Percentiles rank a stretch among this genome's conserved stretches.
phyloP scores from a whole-genome alignment of 352 stramenopile genomes.

The Phytophthora fragariae region DNA sequence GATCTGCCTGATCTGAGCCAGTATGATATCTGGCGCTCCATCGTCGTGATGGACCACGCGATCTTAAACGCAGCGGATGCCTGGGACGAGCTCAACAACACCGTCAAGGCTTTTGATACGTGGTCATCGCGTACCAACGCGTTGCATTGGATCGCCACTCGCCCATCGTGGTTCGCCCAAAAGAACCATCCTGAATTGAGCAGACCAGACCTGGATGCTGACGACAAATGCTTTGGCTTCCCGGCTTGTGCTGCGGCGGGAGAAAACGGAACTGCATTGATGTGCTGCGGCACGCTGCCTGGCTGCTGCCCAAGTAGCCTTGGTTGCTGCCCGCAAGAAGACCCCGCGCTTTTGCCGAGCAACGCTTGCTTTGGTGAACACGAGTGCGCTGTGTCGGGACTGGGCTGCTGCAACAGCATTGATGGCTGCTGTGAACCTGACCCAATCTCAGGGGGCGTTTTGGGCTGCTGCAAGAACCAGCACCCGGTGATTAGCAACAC shows the following conservation, averaged over 20 bases:
- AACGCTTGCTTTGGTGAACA: slow-evolving; percentile 75
- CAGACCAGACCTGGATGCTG: slow-evolving; percentile 37
- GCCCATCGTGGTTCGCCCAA: slow-evolving; percentile 71
- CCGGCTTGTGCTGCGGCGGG: slow-evolving; percentile 59
- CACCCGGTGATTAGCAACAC: slow-evolving; percentile 39
- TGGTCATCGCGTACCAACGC: slow-evolving; percentile 82
- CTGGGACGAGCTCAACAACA: slow-evolving; percentile 70
- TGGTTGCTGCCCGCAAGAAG: slow-evolving; percentile 67
- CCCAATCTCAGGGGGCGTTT: slow-evolving; percentile 49
- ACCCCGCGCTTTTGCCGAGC: slow-evolving; percentile 45
- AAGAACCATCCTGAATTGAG: slow-evolving; percentile 45
- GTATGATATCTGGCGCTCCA: slow-evolving; percentile 78
- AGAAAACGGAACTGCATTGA: slow-evolving; percentile 65
- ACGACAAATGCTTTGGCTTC: slow-evolving; percentile 77
- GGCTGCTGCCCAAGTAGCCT: slow-evolving; percentile 76
- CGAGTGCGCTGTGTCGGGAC: slow-evolving; percentile 59
- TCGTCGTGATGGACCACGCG: slow-evolving; percentile 76
- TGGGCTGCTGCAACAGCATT: slow-evolving; percentile 76
- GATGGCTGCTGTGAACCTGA: slow-evolving; percentile 75
- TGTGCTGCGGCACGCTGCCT: slow-evolving; percentile 71
- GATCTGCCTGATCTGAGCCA: slow-evolving; percentile 49
- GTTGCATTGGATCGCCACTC: slow-evolving; percentile 79
- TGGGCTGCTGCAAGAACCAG: slow-evolving; percentile 77
- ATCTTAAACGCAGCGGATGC: slow-evolving; percentile 64
- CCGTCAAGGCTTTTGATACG: slow-evolving; percentile 66